Base-by-base conservation (phyloP, 2,329 filamentous ascomycete genomes). In the Fusarium sp. region DNA sequence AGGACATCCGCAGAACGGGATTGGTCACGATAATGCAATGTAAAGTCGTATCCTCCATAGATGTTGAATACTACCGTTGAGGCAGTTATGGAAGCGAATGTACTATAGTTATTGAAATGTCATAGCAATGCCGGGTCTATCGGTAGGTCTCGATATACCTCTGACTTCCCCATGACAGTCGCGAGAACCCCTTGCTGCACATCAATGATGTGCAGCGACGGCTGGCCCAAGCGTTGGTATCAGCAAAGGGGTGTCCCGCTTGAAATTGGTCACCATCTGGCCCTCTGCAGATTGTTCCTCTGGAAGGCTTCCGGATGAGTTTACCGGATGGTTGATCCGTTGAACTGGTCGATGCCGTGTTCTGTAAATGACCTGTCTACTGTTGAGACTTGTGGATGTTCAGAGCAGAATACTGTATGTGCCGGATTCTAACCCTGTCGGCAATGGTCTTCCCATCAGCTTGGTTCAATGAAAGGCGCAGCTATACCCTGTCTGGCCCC, bases 171-270 rank as follows among this genome's bases (percentile, higher is more conserved):
- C 71, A 63, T 67, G 69, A 51, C 55, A 54, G 61, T 61, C 57
- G 68, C 53, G 56, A 63, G 44, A 50, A 58, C 65, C 69, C 63
- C 55, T 66, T 69, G 60, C 48, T 69, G 66, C 64, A 58, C 53
- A 69, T 69, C 62, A 62, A 73, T 75, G 73, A 73, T 75, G 69
- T 72, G 72, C 73, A 75, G 70, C 59, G 69, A 70, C 66, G 71
- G 67, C 61, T 72, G 73, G 73, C 59, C 73, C 62, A 69, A 74
- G 70, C 73, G 67, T 65, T 50, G 58, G 55, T 63, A 60, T 44
- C 62, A 66, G 42, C 43, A 43, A 48, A 42, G 62, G 63, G 64
- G 66, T 44, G 64, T 72, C 56, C 50, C 52, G 55, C 61, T 63
- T 67, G 56, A 66, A 50, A 58, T 53, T 53, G 66, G 43, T 52